Base-by-base conservation (phyloP, 1,284 basidiomycete species). In the Earliella scabrosa region DNA sequence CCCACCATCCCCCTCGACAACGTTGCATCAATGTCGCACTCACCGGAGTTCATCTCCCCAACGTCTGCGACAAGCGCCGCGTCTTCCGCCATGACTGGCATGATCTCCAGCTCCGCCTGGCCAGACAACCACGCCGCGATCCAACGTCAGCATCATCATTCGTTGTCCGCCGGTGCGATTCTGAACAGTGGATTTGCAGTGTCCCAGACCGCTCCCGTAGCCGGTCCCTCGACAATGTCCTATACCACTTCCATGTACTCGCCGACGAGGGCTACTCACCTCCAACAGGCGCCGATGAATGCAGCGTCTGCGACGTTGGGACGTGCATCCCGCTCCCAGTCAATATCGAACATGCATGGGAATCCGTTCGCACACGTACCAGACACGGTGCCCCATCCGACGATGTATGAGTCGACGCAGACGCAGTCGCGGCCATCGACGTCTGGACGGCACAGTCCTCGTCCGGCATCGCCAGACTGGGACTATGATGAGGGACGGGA, bases 281-380 rank as follows among this genome's bases (percentile, higher is more conserved):
- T 63, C n/a, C 60, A 62, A 40, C 65, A 64, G 41, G 56, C 59
- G 14, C 56, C 59, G 16, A 16, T 63, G 53, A 61, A 64, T 13
- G 60, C 49, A 38, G 54, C 63, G 27, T 58, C 62, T 75, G 50
- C 79, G 75, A 64, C 77, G 78, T 61, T 77, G 77, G 64, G 65
- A 9, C 79, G 87, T 52, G 78, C 84, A 70, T 84, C 83, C 41
- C 81, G 86, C 46, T 88, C 87, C 23, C 81, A 83, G 34, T 88
- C 87, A 13, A 76, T 88, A 51, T 85, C 76, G 29, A 74, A 72
- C 53, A 60, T 67, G 54, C 72, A 74, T 49, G 74, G 73, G 34
- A 76, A 77, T 54, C 71, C 78, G n/a, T 82, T 83, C 63, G 72
- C 79, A 21, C 80, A 74, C 56, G 71, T 71, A 45, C 66, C 74